A percentile compares a stretch with the other conserved stretches of the same genome.
phyloP scores from a whole-genome alignment of 768 basidiomycete genomes.

The Jaapia argillacea region DNA sequence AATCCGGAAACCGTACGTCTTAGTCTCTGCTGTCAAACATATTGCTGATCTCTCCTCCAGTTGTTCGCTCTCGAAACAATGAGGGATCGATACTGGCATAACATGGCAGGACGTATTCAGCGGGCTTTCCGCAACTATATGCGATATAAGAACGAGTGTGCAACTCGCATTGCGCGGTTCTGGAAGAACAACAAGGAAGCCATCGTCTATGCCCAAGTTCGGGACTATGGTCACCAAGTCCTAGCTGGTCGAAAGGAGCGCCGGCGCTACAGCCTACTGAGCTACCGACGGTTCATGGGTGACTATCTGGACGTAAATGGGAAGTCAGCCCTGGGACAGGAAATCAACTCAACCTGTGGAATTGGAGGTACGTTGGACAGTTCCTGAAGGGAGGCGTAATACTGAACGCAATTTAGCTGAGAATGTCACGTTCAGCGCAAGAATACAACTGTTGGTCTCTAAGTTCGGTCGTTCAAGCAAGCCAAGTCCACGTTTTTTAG shows the following conservation, averaged over 20 bases:
- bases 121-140: conserved; percentile 94
- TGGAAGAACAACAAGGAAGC: conserved; percentile 98
- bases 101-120: conserved; percentile 96
- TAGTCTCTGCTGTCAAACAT: conserved; percentile 1
- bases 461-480: conserved; percentile 84
- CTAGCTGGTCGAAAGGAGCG: conserved; percentile 90
- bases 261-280: conserved; percentile 84
- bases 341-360: conserved; percentile 61
- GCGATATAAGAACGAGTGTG: conserved; percentile 92
- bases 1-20: conserved; percentile 87
- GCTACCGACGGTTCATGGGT: conserved; percentile 90
- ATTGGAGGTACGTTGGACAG: conserved; percentile 49
- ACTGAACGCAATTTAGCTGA: conserved; percentile 41
- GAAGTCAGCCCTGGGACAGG: conserved; percentile 65
- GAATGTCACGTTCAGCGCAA: conserved; percentile 73
- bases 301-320: conserved; percentile 93
- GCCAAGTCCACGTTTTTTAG: conserved; percentile 80
- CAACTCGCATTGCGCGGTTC: conserved; percentile 90
- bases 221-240: conserved; percentile 94
- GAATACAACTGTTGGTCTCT: conserved; percentile 74
- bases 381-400: neutral
- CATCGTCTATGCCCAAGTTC: conserved; percentile 77
- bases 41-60: conserved; percentile 28
- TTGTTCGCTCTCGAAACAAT: conserved; percentile 97
- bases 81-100: conserved; percentile 99